Conservation (phyloP, 495 filamentous ascomycete species). For the Ascobolus immersus region DNA sequence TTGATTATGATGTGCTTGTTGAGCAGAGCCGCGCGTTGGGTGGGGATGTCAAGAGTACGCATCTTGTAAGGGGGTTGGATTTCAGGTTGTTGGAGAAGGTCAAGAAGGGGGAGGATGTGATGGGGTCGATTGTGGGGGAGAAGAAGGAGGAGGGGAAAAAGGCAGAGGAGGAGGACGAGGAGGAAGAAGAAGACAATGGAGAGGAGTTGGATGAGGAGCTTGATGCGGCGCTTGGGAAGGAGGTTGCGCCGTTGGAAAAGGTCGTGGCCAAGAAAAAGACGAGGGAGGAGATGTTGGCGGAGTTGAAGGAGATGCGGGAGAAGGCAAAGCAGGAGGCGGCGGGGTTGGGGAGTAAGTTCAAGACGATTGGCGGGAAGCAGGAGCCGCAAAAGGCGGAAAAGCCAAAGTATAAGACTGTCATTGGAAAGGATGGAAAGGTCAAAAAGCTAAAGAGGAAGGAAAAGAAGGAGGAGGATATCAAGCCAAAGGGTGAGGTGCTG, state of each 20-base stretch:
- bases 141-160: slow-evolving; percentile 7
- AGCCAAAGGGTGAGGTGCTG: slow-evolving; percentile 20
- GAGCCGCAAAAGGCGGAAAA: slow-evolving; percentile 34
- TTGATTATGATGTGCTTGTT: slow-evolving; percentile 44
- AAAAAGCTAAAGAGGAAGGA: slow-evolving; percentile 49
- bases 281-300: slow-evolving; percentile 38
- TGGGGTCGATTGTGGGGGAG: slow-evolving; percentile 15
- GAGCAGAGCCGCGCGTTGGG: slow-evolving; percentile 23
- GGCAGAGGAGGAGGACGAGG: slow-evolving; percentile 11
- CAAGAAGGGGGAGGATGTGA: slow-evolving; percentile 47
- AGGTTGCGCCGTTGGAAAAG: slow-evolving; percentile 32
- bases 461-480: slow-evolving; percentile 22
- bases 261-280: slow-evolving; percentile 47
- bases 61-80: slow-evolving; percentile 81
- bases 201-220: slow-evolving; percentile 43
- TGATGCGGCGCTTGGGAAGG: slow-evolving; percentile 42
- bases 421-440: slow-evolving; percentile 69
- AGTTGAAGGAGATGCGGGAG: slow-evolving; percentile 34
- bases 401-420: slow-evolving; percentile 63
- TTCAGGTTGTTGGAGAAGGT: slow-evolving; percentile 52
- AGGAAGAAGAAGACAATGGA: slow-evolving; percentile 7
- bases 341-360: slow-evolving; percentile 52
- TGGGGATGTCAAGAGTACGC: slow-evolving; percentile 51
- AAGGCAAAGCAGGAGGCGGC: slow-evolving; percentile 20
- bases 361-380: slow-evolving; percentile 46